Evolutionary conservation across 257 asterid species (phyloP), one percentile per base, ranked within the genome.

Genomic region (Ophiorrhiza pumila): DNA sequence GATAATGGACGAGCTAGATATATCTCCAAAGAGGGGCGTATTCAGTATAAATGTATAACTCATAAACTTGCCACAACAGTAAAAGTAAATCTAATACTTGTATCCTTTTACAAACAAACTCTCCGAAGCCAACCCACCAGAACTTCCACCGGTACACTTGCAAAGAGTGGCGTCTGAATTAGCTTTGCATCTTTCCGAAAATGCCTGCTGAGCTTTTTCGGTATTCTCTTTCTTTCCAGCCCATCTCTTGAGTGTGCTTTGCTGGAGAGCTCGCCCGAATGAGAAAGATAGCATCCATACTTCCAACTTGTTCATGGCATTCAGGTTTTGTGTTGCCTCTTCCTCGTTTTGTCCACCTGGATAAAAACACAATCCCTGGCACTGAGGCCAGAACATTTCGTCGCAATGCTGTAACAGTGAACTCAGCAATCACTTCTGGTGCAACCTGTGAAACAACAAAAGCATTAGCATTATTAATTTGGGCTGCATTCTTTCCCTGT

Each of bases 261-360:
- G 87, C 79, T 90, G 97, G 71, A 91, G 82, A 9, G 96, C 97
- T 34, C 96, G 82, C 41, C 96, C 95, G 63, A 91, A 91, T 0
- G 97, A 88, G 77, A 91, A 91, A 0, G 97, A 83, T 22, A 90
- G 78, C 8, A 89, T 85, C 96, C 97, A 91, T 10, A 78, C 93
- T 2, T 76, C 85, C 85, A 88, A 47, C 69, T 87, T 88, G 85
- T 91, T 91, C 96, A 90, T 91, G 0, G 95, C 96, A 31, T 80
- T 80, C 68, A 91, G 73, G 45, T 91, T 91, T 45, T 77, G 80
- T 0, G 97, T 90, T 18, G 95, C 97, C 80, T 91, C 89, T 72
- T 90, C 96, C 81, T 90, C 97, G 52, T 96, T 91, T 66, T 91
- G 96, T 76, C 97, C 97, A 3, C 97, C 97, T n/a, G 0, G 97